Evolutionary conservation across 2,329 filamentous ascomycete genomes (phyloP).

Genomic region (Talaromyces sp.): DNA sequence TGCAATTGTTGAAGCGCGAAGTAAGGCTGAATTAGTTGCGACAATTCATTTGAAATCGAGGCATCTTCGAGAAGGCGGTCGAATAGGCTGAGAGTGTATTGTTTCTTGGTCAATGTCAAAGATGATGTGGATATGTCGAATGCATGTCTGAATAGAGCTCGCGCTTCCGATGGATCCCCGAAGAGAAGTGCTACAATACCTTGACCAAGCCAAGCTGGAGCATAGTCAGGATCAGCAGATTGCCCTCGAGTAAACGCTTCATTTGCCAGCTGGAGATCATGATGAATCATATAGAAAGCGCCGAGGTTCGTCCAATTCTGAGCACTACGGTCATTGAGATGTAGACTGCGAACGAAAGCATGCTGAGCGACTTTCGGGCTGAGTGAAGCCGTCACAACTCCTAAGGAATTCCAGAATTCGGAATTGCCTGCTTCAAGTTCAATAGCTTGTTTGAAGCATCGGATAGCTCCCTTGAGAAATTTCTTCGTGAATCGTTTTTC

Average conservation of each 20-base stretch:
- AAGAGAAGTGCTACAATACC: slow-evolving; percentile 74
- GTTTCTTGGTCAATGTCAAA: slow-evolving; percentile 65
- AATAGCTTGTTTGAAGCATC: slow-evolving; percentile 91
- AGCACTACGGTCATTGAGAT: slow-evolving; percentile 81
- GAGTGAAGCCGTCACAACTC: slow-evolving; percentile 79
- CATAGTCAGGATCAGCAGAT: slow-evolving; percentile 88
- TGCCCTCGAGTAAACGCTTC: slow-evolving; percentile 86
- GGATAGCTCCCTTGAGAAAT: slow-evolving; percentile 74
- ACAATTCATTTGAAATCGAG: slow-evolving; percentile 49
- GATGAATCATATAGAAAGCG: slow-evolving; percentile 75
- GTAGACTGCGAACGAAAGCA: slow-evolving; percentile 84
- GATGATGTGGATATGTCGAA: slow-evolving; percentile 85
- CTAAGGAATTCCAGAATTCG: slow-evolving; percentile 96
- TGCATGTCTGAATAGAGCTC: slow-evolving; percentile 83
- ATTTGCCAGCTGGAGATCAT: slow-evolving; percentile 80
- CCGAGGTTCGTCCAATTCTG: slow-evolving; percentile 89
- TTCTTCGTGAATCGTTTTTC: slow-evolving; percentile 54
- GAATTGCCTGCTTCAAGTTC: slow-evolving; percentile 90
- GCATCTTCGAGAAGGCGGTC: slow-evolving; percentile 66
- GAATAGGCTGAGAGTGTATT: slow-evolving; percentile 76
- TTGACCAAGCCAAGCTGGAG: slow-evolving; percentile 90
- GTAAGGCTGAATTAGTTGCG: slow-evolving; percentile 70
- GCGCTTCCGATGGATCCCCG: slow-evolving; percentile 70
- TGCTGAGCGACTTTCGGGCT: slow-evolving; percentile 89
- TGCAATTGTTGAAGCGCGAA: slow-evolving; percentile 82